Evolutionary conservation across 1,139 yeast genomes (phyloP), one percentile per base, ranked within the genome.

Genomic region (Geotrichum citri-aurantii): DNA sequence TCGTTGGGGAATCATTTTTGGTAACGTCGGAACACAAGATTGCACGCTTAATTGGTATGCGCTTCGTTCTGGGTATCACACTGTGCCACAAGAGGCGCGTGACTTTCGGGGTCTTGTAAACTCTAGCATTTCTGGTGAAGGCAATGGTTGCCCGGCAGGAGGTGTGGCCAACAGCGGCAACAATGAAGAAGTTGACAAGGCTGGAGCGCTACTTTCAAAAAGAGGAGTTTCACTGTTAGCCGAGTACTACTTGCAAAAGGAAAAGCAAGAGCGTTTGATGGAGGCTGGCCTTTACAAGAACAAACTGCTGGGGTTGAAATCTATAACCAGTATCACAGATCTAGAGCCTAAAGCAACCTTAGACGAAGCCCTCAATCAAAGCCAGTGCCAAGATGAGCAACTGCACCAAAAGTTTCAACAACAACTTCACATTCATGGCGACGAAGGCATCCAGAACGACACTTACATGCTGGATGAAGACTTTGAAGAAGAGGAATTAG

Each of bases 221-320:
- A 48, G 67, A 40, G 67, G 67, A 2, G 63, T 65, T 10, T 65
- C 67, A 3, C 23, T 65, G 10, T 47, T 65, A 14, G 56, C 62
- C 5, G 67, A 64, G 42, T 65, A 50, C 49, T 59, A 56, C 55
- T 29, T 48, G 24, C 21, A 50, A 42, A 53, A 57, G 29, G 57
- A 55, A 11, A 33, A 50, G 24, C 42, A 19, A 21, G 51, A 55
- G 7, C 19, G 46, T 12, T 42, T 42, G 24, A 8, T 49, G 8
- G 47, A 56, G 10, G 48, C 59, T 49, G 33, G 37, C 7, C 10
- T 37, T 14, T 5, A 7, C 3, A 37, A n/a, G 19, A 8, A 37
- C 17, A 19, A 37, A 19, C 14, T 37, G 44, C 5, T 37, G 10
- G 6, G 19, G n/a, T n/a, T 7, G 17, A n/a, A 37, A n/a, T 37